Conservation (phyloP, 768 basidiomycete genomes). For the Boletellus emodensis region DNA sequence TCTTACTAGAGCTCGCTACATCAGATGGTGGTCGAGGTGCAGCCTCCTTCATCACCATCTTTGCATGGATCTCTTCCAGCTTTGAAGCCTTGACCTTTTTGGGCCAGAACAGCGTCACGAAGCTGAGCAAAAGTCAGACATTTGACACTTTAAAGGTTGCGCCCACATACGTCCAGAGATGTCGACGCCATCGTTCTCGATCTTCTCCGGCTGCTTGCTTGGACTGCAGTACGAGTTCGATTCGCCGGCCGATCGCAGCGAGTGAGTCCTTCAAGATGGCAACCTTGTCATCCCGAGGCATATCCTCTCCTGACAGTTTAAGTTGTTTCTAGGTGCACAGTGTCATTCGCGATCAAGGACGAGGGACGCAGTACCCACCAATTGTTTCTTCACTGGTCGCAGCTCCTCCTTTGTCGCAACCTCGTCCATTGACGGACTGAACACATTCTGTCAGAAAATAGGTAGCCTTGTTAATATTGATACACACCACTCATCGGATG, state of each 20-base stretch:
- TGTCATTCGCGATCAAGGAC: background rate
- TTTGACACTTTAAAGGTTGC: background rate
- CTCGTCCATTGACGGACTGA: slow-evolving; percentile 94
- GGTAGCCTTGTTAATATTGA: background rate
- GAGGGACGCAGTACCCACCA: slow-evolving; percentile 47
- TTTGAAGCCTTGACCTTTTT: slow-evolving; percentile 94
- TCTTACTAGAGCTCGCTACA: slow-evolving; percentile 45
- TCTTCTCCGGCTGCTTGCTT: slow-evolving; percentile 82
- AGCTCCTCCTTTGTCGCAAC: slow-evolving; percentile 88
- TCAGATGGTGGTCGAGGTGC: slow-evolving; percentile 59
- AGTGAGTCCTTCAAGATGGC: slow-evolving; percentile 93
- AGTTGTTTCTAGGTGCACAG: slow-evolving; percentile 75
- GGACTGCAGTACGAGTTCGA: slow-evolving; percentile 73
- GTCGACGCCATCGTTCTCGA: slow-evolving; percentile 81
- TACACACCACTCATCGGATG: slow-evolving; percentile 85
- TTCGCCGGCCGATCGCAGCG: slow-evolving; percentile 87
- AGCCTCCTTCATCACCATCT: slow-evolving; percentile 89
- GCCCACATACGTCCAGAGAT: slow-evolving; percentile 89
- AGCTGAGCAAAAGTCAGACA: slow-evolving; percentile 44
- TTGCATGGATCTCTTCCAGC: slow-evolving; percentile 91
- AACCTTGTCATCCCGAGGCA: slow-evolving; percentile 95
- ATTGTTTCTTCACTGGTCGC: slow-evolving; percentile 93
- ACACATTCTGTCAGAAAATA: slow-evolving; percentile 5
- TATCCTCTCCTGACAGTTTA: slow-evolving; percentile 88
- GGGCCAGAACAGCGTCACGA: slow-evolving; percentile 96